phyloP scores from a whole-genome alignment of 768 basidiomycete genomes.

The Mycena capillaripes region DNA sequence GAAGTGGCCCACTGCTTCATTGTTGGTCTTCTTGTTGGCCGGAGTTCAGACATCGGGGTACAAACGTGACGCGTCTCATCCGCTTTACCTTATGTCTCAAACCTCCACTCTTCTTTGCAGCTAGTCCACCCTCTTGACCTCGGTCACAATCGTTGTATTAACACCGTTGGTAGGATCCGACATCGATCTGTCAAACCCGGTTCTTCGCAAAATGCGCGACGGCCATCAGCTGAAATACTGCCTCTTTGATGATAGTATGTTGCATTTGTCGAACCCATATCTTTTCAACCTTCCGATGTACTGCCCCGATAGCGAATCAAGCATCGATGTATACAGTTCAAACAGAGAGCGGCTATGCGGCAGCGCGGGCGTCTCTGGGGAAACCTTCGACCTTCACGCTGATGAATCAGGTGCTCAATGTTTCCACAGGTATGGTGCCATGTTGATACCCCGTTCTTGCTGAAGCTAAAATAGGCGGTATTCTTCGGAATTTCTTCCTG shows the following conservation, averaged over 20 bases:
- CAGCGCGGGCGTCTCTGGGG: not conserved
- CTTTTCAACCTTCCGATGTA: too few relatives aligned
- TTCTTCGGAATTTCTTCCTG: not conserved
- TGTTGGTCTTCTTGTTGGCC: conserved; percentile 1
- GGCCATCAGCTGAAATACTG: not conserved
- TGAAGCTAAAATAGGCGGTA: not conserved
- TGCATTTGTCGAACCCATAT: not conserved
- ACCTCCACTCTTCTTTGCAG: too few relatives aligned
- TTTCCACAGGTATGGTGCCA: not conserved
- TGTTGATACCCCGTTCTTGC: not conserved
- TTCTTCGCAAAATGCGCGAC: conserved; percentile 5
- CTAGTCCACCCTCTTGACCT: conserved; percentile 8
- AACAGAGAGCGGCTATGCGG: conserved; percentile 8
- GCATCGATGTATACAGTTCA: not conserved
- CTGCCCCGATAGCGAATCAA: not conserved
- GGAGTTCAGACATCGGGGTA: conserved; percentile 19
- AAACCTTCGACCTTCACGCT: not conserved
- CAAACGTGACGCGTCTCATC: too few relatives aligned
- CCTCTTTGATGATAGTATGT: not conserved
- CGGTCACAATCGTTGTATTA: not conserved
- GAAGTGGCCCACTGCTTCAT: conserved; percentile 10
- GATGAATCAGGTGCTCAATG: conserved; percentile 3
- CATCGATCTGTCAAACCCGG: conserved; percentile 8
- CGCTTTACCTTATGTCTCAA: too few relatives aligned
- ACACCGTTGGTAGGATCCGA: conserved; percentile 3